Conservation (phyloP, 495 filamentous ascomycete genomes). For the Penicillium roqueforti region DNA sequence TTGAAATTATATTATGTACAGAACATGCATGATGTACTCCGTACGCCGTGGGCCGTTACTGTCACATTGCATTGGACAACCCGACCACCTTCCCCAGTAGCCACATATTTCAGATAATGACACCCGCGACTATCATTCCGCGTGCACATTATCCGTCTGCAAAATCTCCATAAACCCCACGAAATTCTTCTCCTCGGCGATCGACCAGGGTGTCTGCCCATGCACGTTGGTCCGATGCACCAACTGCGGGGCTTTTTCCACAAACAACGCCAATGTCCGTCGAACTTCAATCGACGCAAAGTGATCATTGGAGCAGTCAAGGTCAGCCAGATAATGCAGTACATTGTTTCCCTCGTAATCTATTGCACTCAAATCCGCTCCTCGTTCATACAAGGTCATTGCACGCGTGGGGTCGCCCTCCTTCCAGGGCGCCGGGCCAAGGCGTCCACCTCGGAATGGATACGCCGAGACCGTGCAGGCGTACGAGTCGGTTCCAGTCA, state of each 20-base stretch:
- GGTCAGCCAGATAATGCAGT: conserved; percentile 19
- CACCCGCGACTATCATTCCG: neutral
- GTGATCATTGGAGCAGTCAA: neutral
- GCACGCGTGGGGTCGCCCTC: conserved; percentile 19
- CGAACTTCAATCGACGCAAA: neutral
- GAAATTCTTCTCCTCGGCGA: conserved; percentile 4
- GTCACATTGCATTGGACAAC: no score
- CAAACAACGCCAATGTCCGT: conserved; percentile 13
- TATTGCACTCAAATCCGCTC: conserved; percentile 19
- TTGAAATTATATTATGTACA: no score
- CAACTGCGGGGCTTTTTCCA: conserved; percentile 13
- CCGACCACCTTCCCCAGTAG: no score
- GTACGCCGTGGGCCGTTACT: no score
- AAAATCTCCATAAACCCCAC: neutral
- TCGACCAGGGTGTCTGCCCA: conserved; percentile 12
- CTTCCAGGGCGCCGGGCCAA: conserved; percentile 1
- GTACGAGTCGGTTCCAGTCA: conserved; percentile 11
- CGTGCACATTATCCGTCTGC: neutral
- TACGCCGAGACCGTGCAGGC: conserved; percentile 4
- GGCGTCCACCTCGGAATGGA: conserved; percentile 1
- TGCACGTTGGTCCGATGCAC: conserved; percentile 1
- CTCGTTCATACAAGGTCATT: conserved; percentile 21
- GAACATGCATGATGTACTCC: no score
- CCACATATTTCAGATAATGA: no score
- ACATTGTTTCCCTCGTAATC: conserved; percentile 23